A percentile compares a stretch with the other conserved stretches of the same genome.
These are phyloP conservation scores for Penstemon eatonii DNA, from an alignment of 257 asterid species.

Conservation along the genomic window DNA sequence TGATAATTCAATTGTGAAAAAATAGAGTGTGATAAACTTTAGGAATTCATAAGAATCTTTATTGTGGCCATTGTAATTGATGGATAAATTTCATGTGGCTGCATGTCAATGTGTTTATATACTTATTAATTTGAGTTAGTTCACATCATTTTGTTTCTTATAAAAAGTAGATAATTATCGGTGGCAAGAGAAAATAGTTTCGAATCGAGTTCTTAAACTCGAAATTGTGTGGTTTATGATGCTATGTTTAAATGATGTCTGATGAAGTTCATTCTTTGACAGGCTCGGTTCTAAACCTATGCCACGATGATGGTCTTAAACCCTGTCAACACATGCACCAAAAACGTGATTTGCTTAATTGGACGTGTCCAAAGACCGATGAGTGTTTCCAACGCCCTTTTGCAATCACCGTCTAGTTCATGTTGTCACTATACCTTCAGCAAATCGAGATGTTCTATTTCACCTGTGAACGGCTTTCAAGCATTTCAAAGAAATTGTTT, in stretches of 20 bases:
- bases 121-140: too few species aligned
- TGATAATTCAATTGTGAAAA: too few species aligned
- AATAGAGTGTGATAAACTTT: too few species aligned
- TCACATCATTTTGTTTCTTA: not conserved
- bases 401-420: constrained; percentile 37
- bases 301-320: constrained; percentile 46
- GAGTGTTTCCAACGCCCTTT: constrained; percentile 40
- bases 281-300: constrained; percentile 16
- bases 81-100: not conserved
- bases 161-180: not conserved
- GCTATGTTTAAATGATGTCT: not conserved
- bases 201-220: not conserved
- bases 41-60: too few species aligned
- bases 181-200: not conserved
- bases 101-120: not conserved
- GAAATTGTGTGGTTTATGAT: not conserved
- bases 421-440: constrained; percentile 34
- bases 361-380: constrained; percentile 41
- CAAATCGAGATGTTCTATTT: constrained; percentile 33
- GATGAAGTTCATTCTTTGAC: too few species aligned
- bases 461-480: constrained; percentile 37
- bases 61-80: not conserved
- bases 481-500: constrained; percentile 36
- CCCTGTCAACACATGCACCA: constrained; percentile 45
- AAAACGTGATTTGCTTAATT: constrained; percentile 39